A percentile compares a stretch with the other conserved stretches of the same genome.
These are phyloP conservation scores for Mortierella sp. DNA, from an alignment of 371 early-diverging fungal genomes.

Conservation along the genomic window DNA sequence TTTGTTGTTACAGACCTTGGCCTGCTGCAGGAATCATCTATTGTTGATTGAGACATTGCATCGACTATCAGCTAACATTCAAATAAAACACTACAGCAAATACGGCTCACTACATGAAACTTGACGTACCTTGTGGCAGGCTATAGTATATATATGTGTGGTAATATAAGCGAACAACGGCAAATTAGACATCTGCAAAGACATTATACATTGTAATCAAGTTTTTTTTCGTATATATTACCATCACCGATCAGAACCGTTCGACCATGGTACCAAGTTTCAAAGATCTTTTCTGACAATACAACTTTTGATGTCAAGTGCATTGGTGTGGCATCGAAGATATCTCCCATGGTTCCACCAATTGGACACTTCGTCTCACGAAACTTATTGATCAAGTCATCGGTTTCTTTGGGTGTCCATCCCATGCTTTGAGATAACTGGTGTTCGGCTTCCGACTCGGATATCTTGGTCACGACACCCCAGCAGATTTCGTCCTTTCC, in stretches of 20 bases:
- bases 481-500: slow-evolving; percentile 27
- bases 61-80: too few relatives aligned
- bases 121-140: slow-evolving; percentile 8
- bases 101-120: too few relatives aligned
- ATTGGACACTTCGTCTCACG: slow-evolving; percentile 10
- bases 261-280: slow-evolving; percentile 5
- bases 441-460: not conserved
- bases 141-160: not conserved
- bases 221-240: not conserved
- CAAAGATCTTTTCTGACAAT: not conserved
- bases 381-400: slow-evolving; percentile 16
- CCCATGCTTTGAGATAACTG: slow-evolving; percentile 26
- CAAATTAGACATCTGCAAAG: too few relatives aligned
- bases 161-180: not conserved
- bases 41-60: too few relatives aligned
- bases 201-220: not conserved
- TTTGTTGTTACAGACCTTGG: too few relatives aligned
- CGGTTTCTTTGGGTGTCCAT: slow-evolving; percentile 32
- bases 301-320: slow-evolving; percentile 1
- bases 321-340: slow-evolving; percentile 7
- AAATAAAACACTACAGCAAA: too few relatives aligned
- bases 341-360: slow-evolving; percentile 18
- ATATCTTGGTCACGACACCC: slow-evolving; percentile 14
- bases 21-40: slow-evolving; percentile 12
- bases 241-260: slow-evolving; percentile 8